phyloP scores from a whole-genome alignment of 306 rosid genomes.

The Sicyos baderoa region DNA sequence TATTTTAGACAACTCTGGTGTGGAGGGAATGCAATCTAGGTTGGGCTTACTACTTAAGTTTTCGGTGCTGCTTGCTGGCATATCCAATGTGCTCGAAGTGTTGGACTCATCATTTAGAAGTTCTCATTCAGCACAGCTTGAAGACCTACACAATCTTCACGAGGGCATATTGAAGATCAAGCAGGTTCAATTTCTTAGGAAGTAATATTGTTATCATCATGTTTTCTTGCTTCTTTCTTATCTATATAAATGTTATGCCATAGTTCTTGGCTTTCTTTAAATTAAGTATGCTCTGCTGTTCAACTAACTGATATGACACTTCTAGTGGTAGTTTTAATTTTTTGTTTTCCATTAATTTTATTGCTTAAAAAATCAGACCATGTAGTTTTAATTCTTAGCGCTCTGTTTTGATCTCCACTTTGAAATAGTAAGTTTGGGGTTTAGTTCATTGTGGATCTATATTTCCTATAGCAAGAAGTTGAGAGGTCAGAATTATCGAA shows the following conservation, averaged over 20 bases:
- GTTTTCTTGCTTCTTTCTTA: neutral
- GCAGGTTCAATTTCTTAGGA: conserved; percentile 53
- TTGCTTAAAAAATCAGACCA: no score
- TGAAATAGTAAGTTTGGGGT: neutral
- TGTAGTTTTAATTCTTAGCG: neutral
- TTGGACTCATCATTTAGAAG: conserved; percentile 80
- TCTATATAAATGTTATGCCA: neutral
- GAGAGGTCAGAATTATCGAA: neutral
- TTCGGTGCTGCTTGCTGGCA: conserved; percentile 55
- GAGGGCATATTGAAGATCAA: conserved; percentile 74
- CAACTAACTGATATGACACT: neutral
- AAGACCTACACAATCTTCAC: conserved; percentile 67
- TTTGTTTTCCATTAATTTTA: neutral
- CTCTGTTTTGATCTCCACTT: neutral
- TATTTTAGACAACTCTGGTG: conserved; percentile 55
- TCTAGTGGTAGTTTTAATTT: neutral
- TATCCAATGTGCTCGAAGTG: conserved; percentile 83
- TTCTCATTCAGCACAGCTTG: conserved; percentile 75
- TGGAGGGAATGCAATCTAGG: conserved; percentile 41
- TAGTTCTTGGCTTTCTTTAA: neutral
- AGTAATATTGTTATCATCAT: neutral
- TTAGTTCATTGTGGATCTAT: neutral
- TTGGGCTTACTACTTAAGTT: conserved; percentile 58
- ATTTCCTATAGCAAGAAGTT: neutral
- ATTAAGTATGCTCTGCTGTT: neutral